A percentile compares a stretch with the other conserved stretches of the same genome.
phyloP scores from a whole-genome alignment of 805 yeast genomes.

The Saccharomyces jurei region DNA sequence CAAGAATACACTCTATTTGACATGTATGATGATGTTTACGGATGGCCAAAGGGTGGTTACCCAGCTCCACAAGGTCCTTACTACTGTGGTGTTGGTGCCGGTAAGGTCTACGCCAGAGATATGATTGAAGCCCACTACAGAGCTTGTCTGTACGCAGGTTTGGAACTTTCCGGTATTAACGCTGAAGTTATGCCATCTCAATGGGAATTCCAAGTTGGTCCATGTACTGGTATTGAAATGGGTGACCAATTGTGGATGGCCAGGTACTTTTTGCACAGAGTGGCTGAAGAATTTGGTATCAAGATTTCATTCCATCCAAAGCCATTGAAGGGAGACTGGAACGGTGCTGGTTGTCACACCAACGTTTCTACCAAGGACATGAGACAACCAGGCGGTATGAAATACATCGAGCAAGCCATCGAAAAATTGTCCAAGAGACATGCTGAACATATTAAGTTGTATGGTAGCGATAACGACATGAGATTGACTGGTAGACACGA shows the following conservation, averaged over 20 bases:
- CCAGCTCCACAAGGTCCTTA: constrained; percentile 99
- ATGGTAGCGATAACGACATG: constrained; percentile 90
- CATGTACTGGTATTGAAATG: constrained; percentile 91
- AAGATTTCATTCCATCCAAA: constrained; percentile 99
- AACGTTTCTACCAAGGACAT: constrained; percentile 87
- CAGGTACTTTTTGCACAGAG: constrained; percentile 84
- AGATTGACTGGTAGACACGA: constrained; percentile 98
- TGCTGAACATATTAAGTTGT: constrained; percentile 87
- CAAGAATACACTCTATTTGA: constrained; percentile 98
- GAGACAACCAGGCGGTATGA: constrained; percentile 97
- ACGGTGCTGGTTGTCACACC: constrained; percentile 99
- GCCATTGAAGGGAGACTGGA: constrained; percentile 98
- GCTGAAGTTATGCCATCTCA: constrained; percentile 99
- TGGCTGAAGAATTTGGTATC: constrained; percentile 97
- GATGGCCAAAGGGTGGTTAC: constrained; percentile 99
- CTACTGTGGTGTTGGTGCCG: constrained; percentile 99
- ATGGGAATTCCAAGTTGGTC: constrained; percentile 99
- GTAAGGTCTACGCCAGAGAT: constrained; percentile 96
- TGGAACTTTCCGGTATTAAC: constrained; percentile 88
- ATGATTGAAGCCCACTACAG: constrained; percentile 98
- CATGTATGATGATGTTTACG: constrained; percentile 80
- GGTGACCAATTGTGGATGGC: constrained; percentile 97
- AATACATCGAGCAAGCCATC: constrained; percentile 83
- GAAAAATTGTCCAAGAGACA: constrained; percentile 93
- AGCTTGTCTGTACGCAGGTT: constrained; percentile 91